Percentiles rank a stretch among this genome's conserved stretches.
phyloP scores from a whole-genome alignment of 352 stramenopile genomes.

The Globisporangium viniferum region DNA sequence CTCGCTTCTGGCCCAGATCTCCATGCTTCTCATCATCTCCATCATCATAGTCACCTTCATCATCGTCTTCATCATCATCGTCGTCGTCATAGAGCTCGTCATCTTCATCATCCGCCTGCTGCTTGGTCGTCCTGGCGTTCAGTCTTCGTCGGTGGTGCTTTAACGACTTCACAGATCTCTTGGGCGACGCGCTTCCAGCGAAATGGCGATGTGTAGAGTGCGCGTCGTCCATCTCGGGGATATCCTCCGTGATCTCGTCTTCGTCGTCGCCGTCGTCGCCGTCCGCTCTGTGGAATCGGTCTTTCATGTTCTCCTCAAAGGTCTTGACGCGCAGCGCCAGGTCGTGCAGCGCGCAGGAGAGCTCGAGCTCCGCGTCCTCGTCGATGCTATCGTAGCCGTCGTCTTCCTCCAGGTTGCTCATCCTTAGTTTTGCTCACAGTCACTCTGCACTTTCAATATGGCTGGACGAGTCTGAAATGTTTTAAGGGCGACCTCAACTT shows the following conservation, averaged over 20 bases:
- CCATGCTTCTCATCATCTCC: constrained; percentile 21
- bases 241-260: constrained; percentile 69
- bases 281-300: constrained; percentile 30
- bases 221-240: constrained; percentile 44
- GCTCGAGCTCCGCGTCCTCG: constrained; percentile 71
- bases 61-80: constrained; percentile 25
- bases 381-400: constrained; percentile 61
- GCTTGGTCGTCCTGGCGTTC: constrained; percentile 28
- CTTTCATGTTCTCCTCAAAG: constrained; percentile 74
- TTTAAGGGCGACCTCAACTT: neutral
- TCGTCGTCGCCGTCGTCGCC: constrained; percentile 29
- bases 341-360: constrained; percentile 73
- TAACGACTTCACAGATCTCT: constrained; percentile 12
- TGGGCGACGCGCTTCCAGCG: constrained; percentile 3
- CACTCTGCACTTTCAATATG: neutral
- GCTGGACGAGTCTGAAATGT: neutral
- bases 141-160: constrained; percentile 2
- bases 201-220: neutral
- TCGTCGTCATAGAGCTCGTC: constrained; percentile 23
- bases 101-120: constrained; percentile 30
- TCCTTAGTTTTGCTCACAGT: neutral
- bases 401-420: constrained; percentile 23
- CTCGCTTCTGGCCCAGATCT: constrained; percentile 12
- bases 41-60: constrained; percentile 20
- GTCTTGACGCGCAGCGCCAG: constrained; percentile 58